A percentile compares a stretch with the other conserved stretches of the same genome.
Evolutionary conservation across 2,329 filamentous ascomycete species (phyloP).

Genomic region (Xylaria sp.): DNA sequence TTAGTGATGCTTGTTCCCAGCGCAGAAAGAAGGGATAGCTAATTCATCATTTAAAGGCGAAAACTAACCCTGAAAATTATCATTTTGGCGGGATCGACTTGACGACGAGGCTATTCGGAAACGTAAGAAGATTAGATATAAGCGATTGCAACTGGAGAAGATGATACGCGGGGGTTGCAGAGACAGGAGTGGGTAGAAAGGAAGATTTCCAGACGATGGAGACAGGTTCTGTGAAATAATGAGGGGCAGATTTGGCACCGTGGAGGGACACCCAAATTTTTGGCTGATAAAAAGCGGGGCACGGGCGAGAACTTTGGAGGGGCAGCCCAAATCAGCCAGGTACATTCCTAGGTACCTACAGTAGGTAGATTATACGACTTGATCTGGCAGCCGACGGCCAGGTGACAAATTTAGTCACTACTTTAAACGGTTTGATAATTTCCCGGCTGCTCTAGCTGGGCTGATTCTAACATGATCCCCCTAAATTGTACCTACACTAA

Average conservation of each 20-base stretch:
- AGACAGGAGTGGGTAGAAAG: conserved; percentile 41
- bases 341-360: not conserved
- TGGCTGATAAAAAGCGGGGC: conserved; percentile 43
- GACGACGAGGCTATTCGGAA: conserved; percentile 37
- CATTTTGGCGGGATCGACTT: conserved; percentile 65
- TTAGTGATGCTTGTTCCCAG: conserved; percentile 19
- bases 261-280: conserved; percentile 46
- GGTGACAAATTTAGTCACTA: not conserved
- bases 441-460: conserved; percentile 19
- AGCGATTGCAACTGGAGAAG: conserved; percentile 31
- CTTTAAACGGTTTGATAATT: not conserved
- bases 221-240: conserved; percentile 44
- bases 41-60: not conserved
- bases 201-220: conserved; percentile 46
- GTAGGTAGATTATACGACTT: not conserved
- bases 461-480: conserved; percentile 30
- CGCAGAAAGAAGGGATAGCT: not conserved
- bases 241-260: conserved; percentile 46
- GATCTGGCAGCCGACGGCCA: not conserved
- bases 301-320: conserved; percentile 31
- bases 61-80: conserved; percentile 74
- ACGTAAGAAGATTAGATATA: conserved; percentile 30
- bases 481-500: conserved; percentile 3
- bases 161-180: conserved; percentile 35
- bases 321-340: conserved; percentile 27